Percentiles rank a stretch among this genome's conserved stretches.
Evolutionary conservation across 1,284 basidiomycete genomes (phyloP).

Genomic region (Cutaneotrichosporon cavernicola): DNA sequence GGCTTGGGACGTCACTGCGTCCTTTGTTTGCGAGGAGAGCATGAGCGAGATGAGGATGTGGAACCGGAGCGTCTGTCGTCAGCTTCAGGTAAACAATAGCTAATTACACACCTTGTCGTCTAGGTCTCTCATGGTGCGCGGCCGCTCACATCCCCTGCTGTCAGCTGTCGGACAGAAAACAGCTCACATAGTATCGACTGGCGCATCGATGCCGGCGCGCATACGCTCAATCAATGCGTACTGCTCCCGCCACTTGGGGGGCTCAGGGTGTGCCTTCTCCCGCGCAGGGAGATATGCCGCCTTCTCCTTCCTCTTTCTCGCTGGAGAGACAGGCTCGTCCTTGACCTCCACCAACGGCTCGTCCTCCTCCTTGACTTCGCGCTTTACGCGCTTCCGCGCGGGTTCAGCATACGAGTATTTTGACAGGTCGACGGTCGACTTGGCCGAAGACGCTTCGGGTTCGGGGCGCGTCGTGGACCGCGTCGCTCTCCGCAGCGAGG

Average conservation of each 20-base stretch:
- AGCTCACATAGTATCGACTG: conserved; percentile 89
- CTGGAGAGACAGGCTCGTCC: conserved; percentile 9
- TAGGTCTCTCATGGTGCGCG: conserved; percentile 52
- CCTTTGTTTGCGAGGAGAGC: conserved; percentile 92
- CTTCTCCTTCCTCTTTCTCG: conserved; percentile 29
- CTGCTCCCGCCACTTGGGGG: conserved; percentile 68
- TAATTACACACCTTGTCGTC: conserved; percentile 63
- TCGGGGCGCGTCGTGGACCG: conserved; percentile 21
- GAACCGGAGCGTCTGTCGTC: conserved; percentile 68
- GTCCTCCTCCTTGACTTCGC: conserved; percentile 13
- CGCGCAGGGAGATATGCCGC: conserved; percentile 57
- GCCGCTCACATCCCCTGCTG: conserved; percentile 42
- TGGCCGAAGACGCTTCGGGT: not conserved
- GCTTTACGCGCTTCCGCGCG: conserved; percentile 23
- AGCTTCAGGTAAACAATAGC: conserved; percentile 1
- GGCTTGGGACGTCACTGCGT: conserved; percentile 82
- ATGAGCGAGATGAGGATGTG: conserved; percentile 88
- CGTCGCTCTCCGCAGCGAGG: conserved; percentile 30
- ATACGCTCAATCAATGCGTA: conserved; percentile 76
- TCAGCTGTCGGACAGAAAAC: not conserved
- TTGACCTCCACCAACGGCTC: conserved; percentile 7
- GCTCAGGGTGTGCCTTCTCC: conserved; percentile 67
- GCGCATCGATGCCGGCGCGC: conserved; percentile 69
- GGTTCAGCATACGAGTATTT: conserved; percentile 25
- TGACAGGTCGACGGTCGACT: conserved; percentile 19